Evolutionary conservation across 352 stramenopile genomes (phyloP).

Genomic region (Phytophthora idaei): DNA sequence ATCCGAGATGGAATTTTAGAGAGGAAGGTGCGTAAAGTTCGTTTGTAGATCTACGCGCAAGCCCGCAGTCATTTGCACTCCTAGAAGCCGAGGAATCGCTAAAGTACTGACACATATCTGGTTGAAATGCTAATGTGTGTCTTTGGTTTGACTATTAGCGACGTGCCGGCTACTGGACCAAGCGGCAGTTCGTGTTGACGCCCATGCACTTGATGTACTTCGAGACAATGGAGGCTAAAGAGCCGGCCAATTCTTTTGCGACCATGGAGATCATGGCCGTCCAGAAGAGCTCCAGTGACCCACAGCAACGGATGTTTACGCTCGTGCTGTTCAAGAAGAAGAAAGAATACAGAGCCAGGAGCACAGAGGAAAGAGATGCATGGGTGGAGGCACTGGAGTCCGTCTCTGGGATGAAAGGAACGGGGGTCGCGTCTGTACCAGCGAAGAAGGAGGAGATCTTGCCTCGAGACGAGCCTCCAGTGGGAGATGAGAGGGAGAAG

Average conservation of each 20-base stretch:
- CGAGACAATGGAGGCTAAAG: constrained; percentile 54
- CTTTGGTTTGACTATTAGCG: constrained; percentile 37
- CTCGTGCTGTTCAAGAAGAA: constrained; percentile 79
- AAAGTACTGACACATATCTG: constrained; percentile 3
- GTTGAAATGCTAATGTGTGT: background rate
- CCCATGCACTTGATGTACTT: constrained; percentile 71
- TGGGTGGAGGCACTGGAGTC: constrained; percentile 72
- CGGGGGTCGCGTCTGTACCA: constrained; percentile 7
- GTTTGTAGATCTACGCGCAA: background rate
- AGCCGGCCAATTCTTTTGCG: constrained; percentile 48
- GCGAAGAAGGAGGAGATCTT: constrained; percentile 15
- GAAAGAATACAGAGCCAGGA: constrained; percentile 74
- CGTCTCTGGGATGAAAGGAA: constrained; percentile 61
- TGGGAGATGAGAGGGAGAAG: constrained; percentile 6
- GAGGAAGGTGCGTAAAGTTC: constrained; percentile 48
- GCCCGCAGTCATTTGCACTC: background rate
- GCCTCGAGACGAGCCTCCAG: constrained; percentile 5
- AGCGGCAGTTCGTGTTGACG: constrained; percentile 80
- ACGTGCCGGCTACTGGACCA: constrained; percentile 81
- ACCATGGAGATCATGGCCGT: constrained; percentile 76
- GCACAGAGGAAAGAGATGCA: constrained; percentile 61
- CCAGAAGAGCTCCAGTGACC: constrained; percentile 45
- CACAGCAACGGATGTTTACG: constrained; percentile 51
- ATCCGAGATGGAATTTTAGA: constrained; percentile 68
- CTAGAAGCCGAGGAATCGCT: constrained; percentile 12